phyloP scores from a whole-genome alignment of 768 basidiomycete genomes.

The Coprinellus micaceus region DNA sequence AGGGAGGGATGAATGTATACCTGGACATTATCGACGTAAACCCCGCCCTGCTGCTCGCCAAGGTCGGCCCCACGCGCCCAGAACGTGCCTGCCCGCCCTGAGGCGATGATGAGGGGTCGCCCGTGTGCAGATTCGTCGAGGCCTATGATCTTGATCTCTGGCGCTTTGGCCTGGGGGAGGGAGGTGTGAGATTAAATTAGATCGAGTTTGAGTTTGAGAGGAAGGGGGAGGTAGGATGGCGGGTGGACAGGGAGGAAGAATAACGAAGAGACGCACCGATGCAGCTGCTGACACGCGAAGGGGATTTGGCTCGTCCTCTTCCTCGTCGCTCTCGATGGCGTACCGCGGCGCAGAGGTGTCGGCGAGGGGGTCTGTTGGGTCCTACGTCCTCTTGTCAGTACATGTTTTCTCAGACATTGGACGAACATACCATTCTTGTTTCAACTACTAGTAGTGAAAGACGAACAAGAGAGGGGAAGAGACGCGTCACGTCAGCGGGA shows the following conservation, averaged over 20 bases:
- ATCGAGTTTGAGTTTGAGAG: too few relatives aligned
- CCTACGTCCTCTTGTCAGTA: not conserved
- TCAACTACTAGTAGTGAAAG: not conserved
- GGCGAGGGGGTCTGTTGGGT: conserved; percentile 49
- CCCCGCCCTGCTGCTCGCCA: conserved; percentile 47
- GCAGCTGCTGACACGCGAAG: conserved; percentile 20
- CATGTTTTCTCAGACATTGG: not conserved
- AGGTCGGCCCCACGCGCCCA: conserved; percentile 53
- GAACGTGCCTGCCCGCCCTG: conserved; percentile 40
- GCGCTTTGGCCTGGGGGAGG: conserved; percentile 1
- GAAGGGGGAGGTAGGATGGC: too few relatives aligned
- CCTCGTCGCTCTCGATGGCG: conserved; percentile 66
- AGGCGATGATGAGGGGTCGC: conserved; percentile 40
- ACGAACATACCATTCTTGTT: conserved; percentile 6
- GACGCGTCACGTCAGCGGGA: conserved; percentile 3
- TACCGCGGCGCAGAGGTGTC: conserved; percentile 58
- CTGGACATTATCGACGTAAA: conserved; percentile 43
- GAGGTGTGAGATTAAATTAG: conserved; percentile 18
- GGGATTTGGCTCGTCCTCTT: conserved; percentile 59
- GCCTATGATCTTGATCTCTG: conserved; percentile 32
- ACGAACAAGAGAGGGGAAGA: conserved; percentile 1
- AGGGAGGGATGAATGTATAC: too few relatives aligned
- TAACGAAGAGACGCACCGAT: too few relatives aligned
- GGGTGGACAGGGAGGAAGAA: too few relatives aligned
- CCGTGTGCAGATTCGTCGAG: conserved; percentile 29